Evolutionary conservation across 257 asterid species (phyloP).

Genomic region (Scutellaria minor): DNA sequence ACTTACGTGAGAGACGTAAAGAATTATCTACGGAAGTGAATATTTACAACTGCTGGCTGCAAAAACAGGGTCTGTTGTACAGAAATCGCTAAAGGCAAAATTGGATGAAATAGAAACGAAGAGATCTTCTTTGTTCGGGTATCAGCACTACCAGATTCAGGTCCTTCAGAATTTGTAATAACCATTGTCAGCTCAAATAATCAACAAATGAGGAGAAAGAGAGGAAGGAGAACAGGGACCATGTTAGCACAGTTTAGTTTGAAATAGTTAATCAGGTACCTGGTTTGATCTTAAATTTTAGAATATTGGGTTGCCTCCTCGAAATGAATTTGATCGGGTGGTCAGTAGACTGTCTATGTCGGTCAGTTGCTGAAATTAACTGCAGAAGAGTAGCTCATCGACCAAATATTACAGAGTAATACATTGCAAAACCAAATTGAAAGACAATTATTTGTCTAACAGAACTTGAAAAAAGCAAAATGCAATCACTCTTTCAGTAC

Average conservation of each 20-base stretch:
- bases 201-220: background rate
- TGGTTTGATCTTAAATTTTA: constrained; percentile 91
- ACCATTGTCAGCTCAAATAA: constrained; percentile 29
- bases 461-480: background rate
- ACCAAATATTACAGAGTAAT: background rate
- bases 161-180: constrained; percentile 53
- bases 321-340: constrained; percentile 94
- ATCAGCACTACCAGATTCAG: constrained; percentile 80
- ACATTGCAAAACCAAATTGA: too few species aligned
- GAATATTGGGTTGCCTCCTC: constrained; percentile 76
- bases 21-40: constrained; percentile 78
- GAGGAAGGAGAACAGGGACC: background rate
- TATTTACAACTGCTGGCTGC: constrained; percentile 96
- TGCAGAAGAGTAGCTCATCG: constrained; percentile 43
- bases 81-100: constrained; percentile 85
- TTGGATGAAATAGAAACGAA: constrained; percentile 91
- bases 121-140: constrained; percentile 74
- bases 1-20: background rate
- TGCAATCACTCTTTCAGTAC: background rate
- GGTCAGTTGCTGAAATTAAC: constrained; percentile 93
- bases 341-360: constrained; percentile 90
- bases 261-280: constrained; percentile 43
- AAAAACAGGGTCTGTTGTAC: constrained; percentile 81
- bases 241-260: background rate
- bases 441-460: background rate